A percentile compares a stretch with the other conserved stretches of the same genome.
These are phyloP conservation scores for Lumnitzera littorea DNA, from an alignment of 345 rosid genomes.

Conservation along the genomic window DNA sequence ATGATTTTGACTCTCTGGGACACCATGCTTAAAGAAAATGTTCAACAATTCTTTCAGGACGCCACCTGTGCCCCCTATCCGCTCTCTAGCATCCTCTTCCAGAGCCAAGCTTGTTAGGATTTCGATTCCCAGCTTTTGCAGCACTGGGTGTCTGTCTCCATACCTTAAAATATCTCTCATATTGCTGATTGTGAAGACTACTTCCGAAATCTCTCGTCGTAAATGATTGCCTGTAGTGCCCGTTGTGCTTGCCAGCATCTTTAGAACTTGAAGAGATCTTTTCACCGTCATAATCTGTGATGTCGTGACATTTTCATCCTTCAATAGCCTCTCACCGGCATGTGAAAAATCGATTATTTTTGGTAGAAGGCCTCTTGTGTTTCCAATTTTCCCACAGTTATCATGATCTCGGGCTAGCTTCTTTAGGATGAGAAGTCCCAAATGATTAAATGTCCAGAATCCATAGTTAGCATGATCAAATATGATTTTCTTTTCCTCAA, in stretches of 20 bases:
- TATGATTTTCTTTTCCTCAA: slow-evolving; percentile 47
- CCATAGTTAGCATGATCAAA: slow-evolving; percentile 26
- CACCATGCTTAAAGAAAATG: slow-evolving; percentile 49
- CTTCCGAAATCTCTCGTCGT: slow-evolving; percentile 76
- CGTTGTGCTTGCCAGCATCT: slow-evolving; percentile 71
- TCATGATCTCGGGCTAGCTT: slow-evolving; percentile 80
- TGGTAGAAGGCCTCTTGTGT: slow-evolving; percentile 76
- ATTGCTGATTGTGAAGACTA: slow-evolving; percentile 79
- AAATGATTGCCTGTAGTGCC: slow-evolving; percentile 70
- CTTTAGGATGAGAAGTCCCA: slow-evolving; percentile 76
- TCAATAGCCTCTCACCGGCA: slow-evolving; percentile 40
- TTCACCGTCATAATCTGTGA: slow-evolving; percentile 61
- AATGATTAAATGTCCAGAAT: slow-evolving; percentile 65
- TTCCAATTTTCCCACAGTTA: slow-evolving; percentile 88
- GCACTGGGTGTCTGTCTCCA: slow-evolving; percentile 45
- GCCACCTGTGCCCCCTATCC: slow-evolving; percentile 82
- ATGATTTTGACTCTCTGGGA: slow-evolving; percentile 14
- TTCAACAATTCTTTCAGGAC: slow-evolving; percentile 67
- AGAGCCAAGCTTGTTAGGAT: slow-evolving; percentile 64
- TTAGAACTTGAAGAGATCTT: slow-evolving; percentile 73
- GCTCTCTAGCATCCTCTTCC: slow-evolving; percentile 66
- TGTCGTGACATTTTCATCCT: slow-evolving; percentile 32
- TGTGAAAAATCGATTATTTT: slow-evolving; percentile 79
- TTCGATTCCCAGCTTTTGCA: slow-evolving; percentile 69
- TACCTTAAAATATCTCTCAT: slow-evolving; percentile 64